Base-by-base conservation (phyloP, 257 asterid species). In the Scutellaria barbata region DNA sequence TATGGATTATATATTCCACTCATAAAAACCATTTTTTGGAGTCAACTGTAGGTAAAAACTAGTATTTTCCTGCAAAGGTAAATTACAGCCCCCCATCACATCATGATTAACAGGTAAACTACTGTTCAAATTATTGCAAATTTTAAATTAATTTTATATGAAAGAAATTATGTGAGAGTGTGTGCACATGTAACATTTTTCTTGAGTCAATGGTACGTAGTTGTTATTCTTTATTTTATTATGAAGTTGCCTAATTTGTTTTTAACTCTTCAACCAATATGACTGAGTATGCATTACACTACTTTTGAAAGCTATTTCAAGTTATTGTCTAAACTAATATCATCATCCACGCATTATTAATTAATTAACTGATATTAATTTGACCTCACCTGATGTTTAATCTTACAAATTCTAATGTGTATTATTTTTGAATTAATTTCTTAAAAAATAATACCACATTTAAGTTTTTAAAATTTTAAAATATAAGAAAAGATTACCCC, bases 201-300 rank as follows among this genome's bases (percentile, higher is more conserved):
- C 14, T 25, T 33, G 50, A 41, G 56, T 75, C 69, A 68, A 60
- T 63, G 57, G 46, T 63, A 66, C 63, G 69, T 66, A 56, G 33
- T 73, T 54, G 4, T 13, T 66, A 17, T 10, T 37, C 5, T 42
- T 30, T 53, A 45, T 57, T 56, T 0, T 16, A 5, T 17, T 22
- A 4, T 48, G 25, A 54, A 48, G 48, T 57, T 46, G 35, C 42
- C 4, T 64, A 55, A 45, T 63, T 43, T 5, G 8, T 53, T 50
- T 42, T 20, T 8, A 20, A 43, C 20, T 20, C 54, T 45, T 10
- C 13, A 41, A 60, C 47, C 25, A 22, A 22, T 22, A 39, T 40
- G n/a, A 40, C 14, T 56, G 11, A 8, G 57, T 16, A 8, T 3
- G 3, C 5, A 7, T 37, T 51, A 5, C 41, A 51, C 54, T 54